Evolutionary conservation across 176 grass and related monocot species (phyloP), one percentile per base, ranked within the genome.

Genomic region (Hsuehochloa calcarea): DNA sequence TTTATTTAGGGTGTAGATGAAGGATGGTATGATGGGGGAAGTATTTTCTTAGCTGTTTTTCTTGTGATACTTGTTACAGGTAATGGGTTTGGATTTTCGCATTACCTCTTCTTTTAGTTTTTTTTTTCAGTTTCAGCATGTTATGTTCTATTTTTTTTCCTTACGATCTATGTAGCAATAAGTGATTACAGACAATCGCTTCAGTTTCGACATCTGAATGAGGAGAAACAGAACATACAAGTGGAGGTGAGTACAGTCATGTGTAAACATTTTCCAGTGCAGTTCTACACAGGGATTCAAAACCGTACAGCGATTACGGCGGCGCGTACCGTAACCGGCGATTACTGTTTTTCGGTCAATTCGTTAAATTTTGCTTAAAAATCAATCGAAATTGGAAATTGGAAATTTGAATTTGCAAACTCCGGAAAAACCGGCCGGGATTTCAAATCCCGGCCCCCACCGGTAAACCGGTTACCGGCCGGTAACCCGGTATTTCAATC

Each of bases 1-100:
- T 8, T 46, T 46, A 46, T 90, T 74, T 59, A 99, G 93, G 90
- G 96, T 70, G 88, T 86, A 55, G 76, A 92, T 80, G 90, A 99
- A 85, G 93, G 96, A 89, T 99, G 93, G 93, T 99, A 99, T 80
- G 96, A 99, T 85, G 96, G 96, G 61, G 96, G 96, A 82, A 99
- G 96, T 75, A 96, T 99, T 78, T 86, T 94, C 62, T 99, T 99
- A 56, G 91, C 96, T 86, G 93, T 99, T 85, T 78, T 99, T 85
- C 90, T 99, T 83, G 96, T 99, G 75, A 93, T 99, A 86, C 82
- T 95, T 79, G 93, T 99, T 80, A 94, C 93, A 22, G 96, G 96
- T 99, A 95, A 82, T 84, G 50, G 43, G 35, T 82, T 82, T 77
- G 11, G 41, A 61, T 58, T 74, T 86, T 34, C 3, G 7, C 31